Conservation (phyloP, 495 filamentous ascomycete genomes). For the Coniosporium apollinis region DNA sequence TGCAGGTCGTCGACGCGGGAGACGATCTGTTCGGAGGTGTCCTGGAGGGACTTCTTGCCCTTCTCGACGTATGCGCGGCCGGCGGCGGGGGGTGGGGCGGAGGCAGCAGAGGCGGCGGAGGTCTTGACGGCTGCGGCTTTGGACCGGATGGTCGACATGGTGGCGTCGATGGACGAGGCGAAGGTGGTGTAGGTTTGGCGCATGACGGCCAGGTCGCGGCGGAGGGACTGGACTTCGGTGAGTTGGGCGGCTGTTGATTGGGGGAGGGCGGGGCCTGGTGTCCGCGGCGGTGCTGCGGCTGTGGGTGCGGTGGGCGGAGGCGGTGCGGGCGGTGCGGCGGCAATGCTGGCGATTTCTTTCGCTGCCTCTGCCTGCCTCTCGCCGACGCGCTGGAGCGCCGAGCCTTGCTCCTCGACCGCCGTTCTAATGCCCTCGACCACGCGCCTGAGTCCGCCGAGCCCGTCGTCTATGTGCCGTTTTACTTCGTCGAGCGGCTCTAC, state of each 20-base stretch:
- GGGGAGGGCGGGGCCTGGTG: conserved; percentile 3
- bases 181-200: conserved; percentile 88
- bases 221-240: conserved; percentile 61
- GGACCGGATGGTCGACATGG: conserved; percentile 63
- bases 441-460: conserved; percentile 59
- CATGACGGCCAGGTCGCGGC: conserved; percentile 80
- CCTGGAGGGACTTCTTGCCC: conserved; percentile 68
- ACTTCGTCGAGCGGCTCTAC: conserved; percentile 92
- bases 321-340: conserved; percentile 39
- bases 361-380: conserved; percentile 81
- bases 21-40: conserved; percentile 77
- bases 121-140: conserved; percentile 70
- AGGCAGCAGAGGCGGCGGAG: conserved; percentile 46
- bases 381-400: conserved; percentile 69
- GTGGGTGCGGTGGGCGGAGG: conserved; percentile 15
- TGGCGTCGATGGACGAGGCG: conserved; percentile 68
- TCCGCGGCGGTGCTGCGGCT: conserved; percentile 8
- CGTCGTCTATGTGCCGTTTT: conserved; percentile 89
- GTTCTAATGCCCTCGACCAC: conserved; percentile 69
- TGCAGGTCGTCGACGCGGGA: conserved; percentile 87
- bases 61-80: conserved; percentile 70
- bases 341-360: conserved; percentile 75
- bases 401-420: conserved; percentile 62
- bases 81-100: conserved; percentile 48
- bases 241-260: conserved; percentile 38